Base-by-base conservation (phyloP, 2,329 filamentous ascomycete species). In the Talaromyces rugulosus region DNA sequence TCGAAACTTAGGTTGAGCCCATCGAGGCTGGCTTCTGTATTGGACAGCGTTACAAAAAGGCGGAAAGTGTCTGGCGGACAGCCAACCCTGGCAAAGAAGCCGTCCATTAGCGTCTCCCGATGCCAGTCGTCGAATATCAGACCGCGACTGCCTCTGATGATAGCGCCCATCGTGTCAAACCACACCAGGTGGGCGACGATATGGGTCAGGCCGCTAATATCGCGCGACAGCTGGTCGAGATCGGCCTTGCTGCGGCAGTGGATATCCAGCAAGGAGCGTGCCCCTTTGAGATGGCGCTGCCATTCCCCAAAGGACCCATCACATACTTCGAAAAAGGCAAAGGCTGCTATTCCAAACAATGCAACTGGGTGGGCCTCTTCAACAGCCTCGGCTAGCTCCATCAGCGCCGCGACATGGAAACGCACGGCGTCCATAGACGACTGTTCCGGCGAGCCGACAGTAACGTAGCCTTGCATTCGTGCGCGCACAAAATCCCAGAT, bases 321-420 rank as follows among this genome's bases (percentile, higher is more conserved):
- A 44, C 73, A 78, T 0, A 80, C 77, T 12, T 80, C 78, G 30
- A 80, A 77, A 36, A 80, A 75, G 0, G 78, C 77, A 63, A 80
- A 80, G 0, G 75, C 77, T 0, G 77, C 77, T 18, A 80, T 80
- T 1, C 77, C 78, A 4, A 80, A 70, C 8, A 80, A 70, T 0
- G 78, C 78, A 56, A 79, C 71, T 0, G 78, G 78, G 36, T 80
- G 74, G 1, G 75, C 77, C 0, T 71, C 75, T 34, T 73, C 72
- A 2, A 80, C 69, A 5, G 76, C 74, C 47, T 74, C 70, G 61
- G 74, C 78, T 11, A 80, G 70, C 16, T 74, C 72, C 44, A 71
- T 69, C 4, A 80, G 65, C 0, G 75, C 76, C 0, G 72, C 70
- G 0, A 79, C 70, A 63, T 71, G 69, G 5, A 65, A 68, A 18